Conservation (phyloP, 352 stramenopile genomes). For the Pythium aquatile region DNA sequence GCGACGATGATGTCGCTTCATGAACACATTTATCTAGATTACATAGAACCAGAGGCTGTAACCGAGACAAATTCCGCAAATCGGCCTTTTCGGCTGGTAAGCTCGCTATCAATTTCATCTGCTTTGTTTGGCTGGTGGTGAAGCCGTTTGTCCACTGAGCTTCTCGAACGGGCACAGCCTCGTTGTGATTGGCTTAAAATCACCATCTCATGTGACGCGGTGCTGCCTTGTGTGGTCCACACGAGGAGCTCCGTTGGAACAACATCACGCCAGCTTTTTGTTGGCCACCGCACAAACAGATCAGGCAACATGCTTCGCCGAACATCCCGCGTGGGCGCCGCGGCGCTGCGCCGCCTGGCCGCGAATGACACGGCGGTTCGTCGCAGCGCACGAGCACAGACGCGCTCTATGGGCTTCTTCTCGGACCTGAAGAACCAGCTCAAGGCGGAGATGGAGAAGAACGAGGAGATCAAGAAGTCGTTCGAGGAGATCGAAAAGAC, state of each 20-base stretch:
- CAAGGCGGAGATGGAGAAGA: constrained; percentile 80
- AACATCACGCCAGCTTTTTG: constrained; percentile 18
- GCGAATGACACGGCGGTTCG: constrained; percentile 4
- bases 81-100: constrained; percentile 3
- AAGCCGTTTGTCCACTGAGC: constrained; percentile 25
- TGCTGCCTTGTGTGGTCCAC: constrained; percentile 24
- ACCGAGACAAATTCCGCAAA: background rate
- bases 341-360: constrained; percentile 21
- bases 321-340: constrained; percentile 21
- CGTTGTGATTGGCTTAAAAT: constrained; percentile 21
- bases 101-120: background rate
- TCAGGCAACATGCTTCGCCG: constrained; percentile 28
- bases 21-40: background rate
- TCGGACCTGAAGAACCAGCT: constrained; percentile 79
- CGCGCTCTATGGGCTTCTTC: constrained; percentile 66
- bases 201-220: constrained; percentile 12
- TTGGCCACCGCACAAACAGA: constrained; percentile 13
- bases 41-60: background rate
- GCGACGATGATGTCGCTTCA: constrained; percentile 25
- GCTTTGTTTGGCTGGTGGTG: constrained; percentile 33
- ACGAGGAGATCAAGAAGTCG: constrained; percentile 77
- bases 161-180: constrained; percentile 10
- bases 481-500: constrained; percentile 75
- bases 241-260: background rate
- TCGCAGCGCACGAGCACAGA: constrained; percentile 27